Evolutionary conservation across 1,139 yeast species (phyloP).

Genomic region (Geotrichum europaeum): DNA sequence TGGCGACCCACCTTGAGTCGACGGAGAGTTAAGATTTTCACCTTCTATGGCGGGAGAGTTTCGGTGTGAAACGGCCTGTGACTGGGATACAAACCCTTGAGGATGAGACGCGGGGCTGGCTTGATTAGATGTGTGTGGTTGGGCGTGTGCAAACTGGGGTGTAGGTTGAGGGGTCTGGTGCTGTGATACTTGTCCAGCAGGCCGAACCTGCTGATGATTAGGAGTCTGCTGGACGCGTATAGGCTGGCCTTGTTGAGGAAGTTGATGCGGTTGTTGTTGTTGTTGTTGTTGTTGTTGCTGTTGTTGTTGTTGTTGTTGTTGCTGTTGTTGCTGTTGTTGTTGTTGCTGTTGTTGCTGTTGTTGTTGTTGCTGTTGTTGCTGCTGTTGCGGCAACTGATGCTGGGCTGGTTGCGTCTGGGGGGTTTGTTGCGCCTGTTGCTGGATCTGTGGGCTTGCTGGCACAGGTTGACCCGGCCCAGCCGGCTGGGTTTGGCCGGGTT

Average conservation of each 20-base stretch:
- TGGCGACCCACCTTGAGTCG: slow-evolving; percentile 31
- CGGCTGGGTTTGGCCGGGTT: background rate
- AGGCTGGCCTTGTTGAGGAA: background rate
- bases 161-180: slow-evolving; percentile 14
- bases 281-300: background rate
- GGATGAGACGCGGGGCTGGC: slow-evolving; percentile 30
- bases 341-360: background rate
- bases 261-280: background rate
- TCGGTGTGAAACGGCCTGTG: slow-evolving; percentile 22
- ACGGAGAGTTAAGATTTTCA: slow-evolving; percentile 27
- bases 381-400: slow-evolving; percentile 23
- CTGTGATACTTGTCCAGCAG: slow-evolving; percentile 22
- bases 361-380: background rate
- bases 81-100: slow-evolving; percentile 21
- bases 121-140: slow-evolving; percentile 12
- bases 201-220: background rate
- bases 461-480: background rate
- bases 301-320: no score
- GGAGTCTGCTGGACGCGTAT: background rate
- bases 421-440: background rate
- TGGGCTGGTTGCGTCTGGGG: slow-evolving; percentile 14
- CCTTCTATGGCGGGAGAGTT: slow-evolving; percentile 22
- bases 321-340: background rate
- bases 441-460: background rate
- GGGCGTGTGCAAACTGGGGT: background rate